These are phyloP conservation scores for Fusarium foetens DNA, from an alignment of 2,329 filamentous ascomycete genomes.

Conservation along the genomic window DNA sequence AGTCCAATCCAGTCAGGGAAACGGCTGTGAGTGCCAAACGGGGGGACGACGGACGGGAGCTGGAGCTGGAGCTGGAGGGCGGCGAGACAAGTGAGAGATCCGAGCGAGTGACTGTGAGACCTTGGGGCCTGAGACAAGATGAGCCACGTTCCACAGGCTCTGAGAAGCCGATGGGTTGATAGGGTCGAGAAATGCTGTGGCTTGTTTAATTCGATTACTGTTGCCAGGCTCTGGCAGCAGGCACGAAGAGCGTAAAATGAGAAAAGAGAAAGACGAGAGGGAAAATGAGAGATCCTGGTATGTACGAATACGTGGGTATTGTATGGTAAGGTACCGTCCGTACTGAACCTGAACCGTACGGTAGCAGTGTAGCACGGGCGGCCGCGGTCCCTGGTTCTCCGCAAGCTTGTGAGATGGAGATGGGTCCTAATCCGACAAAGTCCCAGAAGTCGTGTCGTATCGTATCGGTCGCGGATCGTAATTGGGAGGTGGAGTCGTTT, in stretches of 20 bases:
- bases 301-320: constrained; percentile 38
- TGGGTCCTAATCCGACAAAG: constrained; percentile 23
- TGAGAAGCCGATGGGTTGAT: background rate
- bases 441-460: constrained; percentile 32
- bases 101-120: constrained; percentile 18
- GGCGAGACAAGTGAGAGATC: constrained; percentile 10
- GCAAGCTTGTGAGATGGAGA: constrained; percentile 37
- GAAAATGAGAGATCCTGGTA: background rate
- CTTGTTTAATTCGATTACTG: constrained; percentile 19
- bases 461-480: constrained; percentile 39
- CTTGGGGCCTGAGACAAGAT: constrained; percentile 22
- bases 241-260: constrained; percentile 20
- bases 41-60: constrained; percentile 3
- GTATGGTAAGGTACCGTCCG: background rate
- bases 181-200: constrained; percentile 34
- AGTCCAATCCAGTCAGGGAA: constrained; percentile 20
- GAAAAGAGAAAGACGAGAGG: constrained; percentile 10
- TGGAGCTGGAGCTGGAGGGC: background rate
- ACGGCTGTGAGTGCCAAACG: constrained; percentile 13
- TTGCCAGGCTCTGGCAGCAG: constrained; percentile 23
- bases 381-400: constrained; percentile 34
- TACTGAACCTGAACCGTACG: constrained; percentile 19
- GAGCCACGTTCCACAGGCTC: constrained; percentile 35
- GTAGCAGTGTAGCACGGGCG: constrained; percentile 23
- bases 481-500: constrained; percentile 35